These are phyloP conservation scores for Chytriomyces confervae DNA, from an alignment of 192 early-diverging fungal species.

Conservation along the genomic window DNA sequence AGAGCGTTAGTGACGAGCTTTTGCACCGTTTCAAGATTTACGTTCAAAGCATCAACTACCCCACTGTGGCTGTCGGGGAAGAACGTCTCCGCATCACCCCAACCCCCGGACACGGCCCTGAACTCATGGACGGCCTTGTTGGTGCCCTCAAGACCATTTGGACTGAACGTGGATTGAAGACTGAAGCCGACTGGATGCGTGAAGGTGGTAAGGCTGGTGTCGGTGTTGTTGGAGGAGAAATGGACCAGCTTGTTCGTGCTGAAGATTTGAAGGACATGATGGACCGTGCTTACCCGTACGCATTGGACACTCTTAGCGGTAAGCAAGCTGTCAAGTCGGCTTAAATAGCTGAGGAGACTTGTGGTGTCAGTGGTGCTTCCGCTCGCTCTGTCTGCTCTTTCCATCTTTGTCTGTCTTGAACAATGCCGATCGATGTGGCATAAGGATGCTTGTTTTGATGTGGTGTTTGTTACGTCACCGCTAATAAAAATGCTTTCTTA, in stretches of 20 bases:
- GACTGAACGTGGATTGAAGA: constrained; percentile 84
- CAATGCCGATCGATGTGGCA: too few relatives aligned
- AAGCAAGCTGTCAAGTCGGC: background rate
- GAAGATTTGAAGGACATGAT: constrained; percentile 34
- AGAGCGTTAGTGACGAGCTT: constrained; percentile 91
- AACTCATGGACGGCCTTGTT: constrained; percentile 85
- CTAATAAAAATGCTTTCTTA: too few relatives aligned
- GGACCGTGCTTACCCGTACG: constrained; percentile 36
- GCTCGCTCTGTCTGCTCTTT: background rate
- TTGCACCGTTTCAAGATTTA: constrained; percentile 90
- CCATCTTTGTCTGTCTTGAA: background rate
- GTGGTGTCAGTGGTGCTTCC: background rate
- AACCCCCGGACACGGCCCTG: constrained; percentile 87
- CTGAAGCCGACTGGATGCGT: constrained; percentile 82
- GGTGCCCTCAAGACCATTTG: constrained; percentile 84
- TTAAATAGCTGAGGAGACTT: too few relatives aligned
- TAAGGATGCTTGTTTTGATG: too few relatives aligned
- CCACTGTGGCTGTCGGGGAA: constrained; percentile 92
- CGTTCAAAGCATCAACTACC: constrained; percentile 99
- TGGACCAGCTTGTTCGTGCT: constrained; percentile 50
- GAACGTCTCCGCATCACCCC: constrained; percentile 98
- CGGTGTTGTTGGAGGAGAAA: constrained; percentile 52
- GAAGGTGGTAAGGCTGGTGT: constrained; percentile 90
- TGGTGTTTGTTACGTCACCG: too few relatives aligned
- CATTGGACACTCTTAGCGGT: constrained; percentile 28